Conservation (phyloP, 176 grass and related monocot species). For the Eragrostis curvula region DNA sequence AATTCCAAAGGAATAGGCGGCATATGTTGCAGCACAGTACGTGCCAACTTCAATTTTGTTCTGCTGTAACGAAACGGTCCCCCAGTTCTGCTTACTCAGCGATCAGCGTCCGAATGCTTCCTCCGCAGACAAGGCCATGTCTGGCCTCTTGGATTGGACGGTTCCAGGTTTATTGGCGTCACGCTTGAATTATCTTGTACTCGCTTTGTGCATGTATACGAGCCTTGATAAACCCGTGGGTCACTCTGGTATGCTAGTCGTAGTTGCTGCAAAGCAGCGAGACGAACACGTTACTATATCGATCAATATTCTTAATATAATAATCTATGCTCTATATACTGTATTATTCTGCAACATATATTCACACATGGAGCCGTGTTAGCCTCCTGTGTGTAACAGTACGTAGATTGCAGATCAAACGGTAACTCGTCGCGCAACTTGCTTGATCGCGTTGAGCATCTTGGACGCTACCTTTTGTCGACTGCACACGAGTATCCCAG, state of each 20-base stretch:
- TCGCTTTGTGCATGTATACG: no score
- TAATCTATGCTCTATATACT: no score
- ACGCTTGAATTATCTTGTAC: not conserved
- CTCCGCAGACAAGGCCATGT: not conserved
- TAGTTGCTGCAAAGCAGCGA: no score
- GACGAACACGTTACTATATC: no score
- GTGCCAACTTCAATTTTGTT: not conserved
- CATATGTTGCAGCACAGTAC: not conserved
- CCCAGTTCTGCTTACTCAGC: not conserved
- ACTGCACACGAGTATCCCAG: conserved; percentile 3
- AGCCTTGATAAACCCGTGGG: no score
- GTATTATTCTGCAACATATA: not conserved
- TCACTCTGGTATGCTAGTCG: no score
- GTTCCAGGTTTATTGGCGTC: not conserved
- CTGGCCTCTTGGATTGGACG: not conserved
- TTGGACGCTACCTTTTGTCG: conserved; percentile 8
- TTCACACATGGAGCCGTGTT: not conserved
- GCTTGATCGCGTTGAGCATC: not conserved
- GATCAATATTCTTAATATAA: no score
- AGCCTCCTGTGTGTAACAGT: no score
- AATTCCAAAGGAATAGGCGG: conserved; percentile 13
- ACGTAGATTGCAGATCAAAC: not conserved
- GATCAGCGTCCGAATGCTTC: not conserved
- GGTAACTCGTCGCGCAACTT: not conserved
- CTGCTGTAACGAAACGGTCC: not conserved